Conservation (phyloP, 75 land plant species). For the Selaginella moellendorffii region DNA sequence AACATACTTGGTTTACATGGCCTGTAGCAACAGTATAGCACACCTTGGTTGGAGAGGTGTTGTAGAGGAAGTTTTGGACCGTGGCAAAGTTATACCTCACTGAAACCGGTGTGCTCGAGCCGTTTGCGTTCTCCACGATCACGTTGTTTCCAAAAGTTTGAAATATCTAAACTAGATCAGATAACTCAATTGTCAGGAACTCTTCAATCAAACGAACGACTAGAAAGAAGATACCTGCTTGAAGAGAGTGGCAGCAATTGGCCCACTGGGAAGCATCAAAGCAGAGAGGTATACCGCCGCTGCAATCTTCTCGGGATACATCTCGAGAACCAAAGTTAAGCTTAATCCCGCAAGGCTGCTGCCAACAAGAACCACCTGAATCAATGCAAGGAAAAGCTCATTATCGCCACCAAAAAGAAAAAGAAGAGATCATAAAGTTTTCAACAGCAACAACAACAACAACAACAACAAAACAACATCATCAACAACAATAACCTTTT, state of each 20-base stretch:
- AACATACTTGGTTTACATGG: neutral
- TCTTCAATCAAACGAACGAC: neutral
- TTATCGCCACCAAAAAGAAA: too few relatives aligned
- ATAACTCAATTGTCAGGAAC: neutral
- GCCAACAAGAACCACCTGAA: slow-evolving; percentile 50
- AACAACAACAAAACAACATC: neutral
- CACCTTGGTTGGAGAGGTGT: neutral
- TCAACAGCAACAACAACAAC: too few relatives aligned
- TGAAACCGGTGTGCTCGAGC: neutral
- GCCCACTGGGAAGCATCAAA: slow-evolving; percentile 19
- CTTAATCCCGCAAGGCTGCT: slow-evolving; percentile 49
- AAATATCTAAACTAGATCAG: neutral
- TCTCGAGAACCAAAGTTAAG: slow-evolving; percentile 38
- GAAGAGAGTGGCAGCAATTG: neutral
- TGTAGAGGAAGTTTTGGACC: neutral
- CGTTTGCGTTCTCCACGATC: neutral
- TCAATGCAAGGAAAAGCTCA: too few relatives aligned
- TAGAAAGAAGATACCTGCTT: slow-evolving; percentile 4
- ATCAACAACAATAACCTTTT: neutral
- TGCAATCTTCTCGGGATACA: slow-evolving; percentile 35
- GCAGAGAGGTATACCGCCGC: slow-evolving; percentile 48
- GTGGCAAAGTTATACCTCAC: neutral
- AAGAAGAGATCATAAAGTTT: too few relatives aligned
- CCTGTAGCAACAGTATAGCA: neutral
- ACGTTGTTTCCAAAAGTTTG: neutral